A percentile compares a stretch with the other conserved stretches of the same genome.
These are phyloP conservation scores for Polygonum maritimum DNA, from an alignment of 148 eudicot species.

Conservation along the genomic window DNA sequence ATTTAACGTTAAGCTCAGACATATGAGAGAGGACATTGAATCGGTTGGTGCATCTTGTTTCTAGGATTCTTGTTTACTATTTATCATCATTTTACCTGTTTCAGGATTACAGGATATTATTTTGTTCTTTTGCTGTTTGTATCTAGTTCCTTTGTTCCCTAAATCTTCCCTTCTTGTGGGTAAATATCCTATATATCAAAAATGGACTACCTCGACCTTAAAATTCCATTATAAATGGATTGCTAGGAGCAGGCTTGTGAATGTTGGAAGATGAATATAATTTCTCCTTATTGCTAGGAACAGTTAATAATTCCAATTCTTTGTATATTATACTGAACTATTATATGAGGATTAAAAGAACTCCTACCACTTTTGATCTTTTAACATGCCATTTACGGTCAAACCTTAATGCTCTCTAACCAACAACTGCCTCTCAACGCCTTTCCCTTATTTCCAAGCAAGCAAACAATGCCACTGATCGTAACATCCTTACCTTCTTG, in stretches of 20 bases:
- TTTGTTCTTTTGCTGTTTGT: not conserved
- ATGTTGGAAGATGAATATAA: not conserved
- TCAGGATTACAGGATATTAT: not conserved
- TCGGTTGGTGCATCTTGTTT: slow-evolving; percentile 44
- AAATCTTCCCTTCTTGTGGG: not conserved
- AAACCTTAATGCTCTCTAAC: not conserved
- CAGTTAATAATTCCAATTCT: not conserved
- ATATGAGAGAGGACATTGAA: slow-evolving; percentile 98
- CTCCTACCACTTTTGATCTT: not conserved
- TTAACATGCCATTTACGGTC: not conserved
- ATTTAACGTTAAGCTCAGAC: slow-evolving; percentile 86
- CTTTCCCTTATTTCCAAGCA: not conserved
- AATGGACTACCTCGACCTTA: not conserved
- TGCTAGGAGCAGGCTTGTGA: not conserved
- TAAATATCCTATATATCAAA: not conserved
- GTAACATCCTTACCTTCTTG: not conserved
- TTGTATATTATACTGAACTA: not conserved
- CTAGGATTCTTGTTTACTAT: not conserved
- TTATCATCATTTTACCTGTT: not conserved
- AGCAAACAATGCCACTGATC: not conserved
- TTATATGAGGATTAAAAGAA: not conserved
- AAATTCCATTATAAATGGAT: not conserved
- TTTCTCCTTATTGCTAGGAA: not conserved
- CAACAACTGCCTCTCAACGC: not conserved
- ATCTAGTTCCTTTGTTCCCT: not conserved